Base-by-base conservation (phyloP, 495 filamentous ascomycete genomes). In the Aspergillus carlsbadensis region DNA sequence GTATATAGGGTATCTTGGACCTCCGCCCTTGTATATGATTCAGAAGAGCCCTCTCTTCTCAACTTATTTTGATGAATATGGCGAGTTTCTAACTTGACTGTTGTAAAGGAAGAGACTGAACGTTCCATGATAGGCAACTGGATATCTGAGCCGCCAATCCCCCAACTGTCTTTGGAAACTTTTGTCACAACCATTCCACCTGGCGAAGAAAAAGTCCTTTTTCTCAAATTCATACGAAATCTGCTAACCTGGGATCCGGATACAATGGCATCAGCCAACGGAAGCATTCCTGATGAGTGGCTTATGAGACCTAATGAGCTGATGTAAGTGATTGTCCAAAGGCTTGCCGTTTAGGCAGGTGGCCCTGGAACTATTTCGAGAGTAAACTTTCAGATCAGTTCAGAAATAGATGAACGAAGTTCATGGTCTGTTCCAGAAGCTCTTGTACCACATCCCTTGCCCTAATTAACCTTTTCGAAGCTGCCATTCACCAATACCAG, bases 1-100 rank as follows among this genome's bases (percentile, higher is more conserved):
- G 41, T 68, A 68, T 51, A 64, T 68, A 8, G 58, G 60, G 15
- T 63, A 60, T 50, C 49, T 63, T 26, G 56, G 60, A 7, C 60
- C 49, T 33, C 62, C 59, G 18, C 65, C 65, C 24, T 41, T 64
- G 13, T 11, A 60, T 6, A 58, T 65, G 18, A 60, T 67, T 20
- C 40, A 56, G 56, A 35, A 61, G 11, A 67, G 60, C 20, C 58
- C 52, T 5, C 63, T 60, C 24, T 60, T 65, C 24, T 47, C 42
- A 18, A 58, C 41, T 2, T 65, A 60, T 45, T 63, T 65, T 56
- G 63, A 65, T 56, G 35, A 31, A n/a, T 5, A 65, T 13, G 63
- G 63, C 60, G 37, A 54, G 52, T 43, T 15, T 1, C 13, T 20
- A 8, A n/a, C 20, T 40, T 18, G 10, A 41, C 47, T 31, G 20